Evolutionary conservation across 805 yeast genomes (phyloP), one percentile per base, ranked within the genome.

Genomic region (Starmerella khaoyaiensis): DNA sequence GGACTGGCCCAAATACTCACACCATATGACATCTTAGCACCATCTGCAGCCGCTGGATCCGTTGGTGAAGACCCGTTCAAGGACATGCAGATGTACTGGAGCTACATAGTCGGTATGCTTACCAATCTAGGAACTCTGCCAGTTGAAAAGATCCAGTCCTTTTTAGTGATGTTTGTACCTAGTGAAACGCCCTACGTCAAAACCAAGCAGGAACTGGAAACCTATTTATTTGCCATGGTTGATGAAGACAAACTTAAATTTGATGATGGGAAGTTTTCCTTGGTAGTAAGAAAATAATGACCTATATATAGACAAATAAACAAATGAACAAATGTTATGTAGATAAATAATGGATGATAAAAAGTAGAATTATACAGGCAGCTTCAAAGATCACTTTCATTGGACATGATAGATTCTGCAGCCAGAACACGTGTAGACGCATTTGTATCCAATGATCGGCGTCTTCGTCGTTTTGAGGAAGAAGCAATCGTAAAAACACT

Each of bases 111-210:
- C 14, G 74, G 72, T 3, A 73, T 75, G 72, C 56, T 75, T 19
- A 69, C 69, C 3, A 75, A 74, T 42, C 56, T 73, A 30, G 77
- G 75, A 0, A 48, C 67, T 1, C 50, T 71, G 45, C 68, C 72
- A 3, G 50, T 62, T 4, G 63, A 58, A 11, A 61, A 69, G 41
- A 68, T 76, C 22, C 74, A 72, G 39, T 62, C 69, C 14, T 71
- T 75, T 46, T 54, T 75, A 40, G 60, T 59, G 26, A 64, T 70
- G 57, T 61, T 72, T n/a, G 71, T 71, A 1, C 79, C 80, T 2
- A 64, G 61, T 37, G 75, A 70, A 15, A 55, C 59, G 15, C 61
- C 67, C 4, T 62, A 58, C 32, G 54, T 55, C 17, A 54, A 64
- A 21, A 54, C 62, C 2, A 57, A 57, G 35, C 61, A 54, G n/a